phyloP scores from a whole-genome alignment of 1,284 basidiomycete species.

The Cryptococcus hybrid region DNA sequence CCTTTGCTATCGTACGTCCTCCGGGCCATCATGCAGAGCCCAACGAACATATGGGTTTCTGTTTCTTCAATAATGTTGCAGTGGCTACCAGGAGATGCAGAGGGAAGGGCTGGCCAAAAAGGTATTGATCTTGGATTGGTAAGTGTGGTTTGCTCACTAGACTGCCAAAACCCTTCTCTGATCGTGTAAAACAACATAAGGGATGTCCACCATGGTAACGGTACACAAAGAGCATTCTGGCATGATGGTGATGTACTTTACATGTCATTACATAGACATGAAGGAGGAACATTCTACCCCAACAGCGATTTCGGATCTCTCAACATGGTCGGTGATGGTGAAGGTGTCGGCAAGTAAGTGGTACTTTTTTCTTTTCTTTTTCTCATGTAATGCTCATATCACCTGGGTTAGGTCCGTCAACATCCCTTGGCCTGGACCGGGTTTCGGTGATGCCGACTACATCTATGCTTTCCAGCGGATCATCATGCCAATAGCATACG shows the following conservation, averaged over 20 bases:
- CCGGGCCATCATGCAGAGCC: constrained; percentile 99
- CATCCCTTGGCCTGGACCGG: constrained; percentile 85
- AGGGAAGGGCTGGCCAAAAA: constrained; percentile 66
- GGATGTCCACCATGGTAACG: constrained; percentile 99
- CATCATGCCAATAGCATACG: constrained; percentile 95
- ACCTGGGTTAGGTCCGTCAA: constrained; percentile 72
- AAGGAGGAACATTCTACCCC: constrained; percentile 88
- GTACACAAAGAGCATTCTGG: constrained; percentile 93
- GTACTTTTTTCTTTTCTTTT: neutral
- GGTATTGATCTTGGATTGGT: constrained; percentile 95
- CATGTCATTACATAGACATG: constrained; percentile 93
- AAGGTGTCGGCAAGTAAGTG: constrained; percentile 78
- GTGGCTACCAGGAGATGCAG: constrained; percentile 82
- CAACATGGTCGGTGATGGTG: constrained; percentile 78
- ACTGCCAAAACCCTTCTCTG: neutral
- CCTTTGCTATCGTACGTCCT: constrained; percentile 93
- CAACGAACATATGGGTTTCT: constrained; percentile 97
- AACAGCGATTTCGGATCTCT: constrained; percentile 84
- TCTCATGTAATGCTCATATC: constrained; percentile 1
- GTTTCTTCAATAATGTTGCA: constrained; percentile 98
- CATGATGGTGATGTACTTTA: constrained; percentile 91
- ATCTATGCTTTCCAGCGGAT: constrained; percentile 93
- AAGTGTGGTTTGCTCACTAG: constrained; percentile 37
- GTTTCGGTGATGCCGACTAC: constrained; percentile 95
- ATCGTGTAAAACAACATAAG: constrained; percentile 51